Evolutionary conservation across 768 basidiomycete species (phyloP), one percentile per base, ranked within the genome.

Genomic region (Tulasnella sp.): DNA sequence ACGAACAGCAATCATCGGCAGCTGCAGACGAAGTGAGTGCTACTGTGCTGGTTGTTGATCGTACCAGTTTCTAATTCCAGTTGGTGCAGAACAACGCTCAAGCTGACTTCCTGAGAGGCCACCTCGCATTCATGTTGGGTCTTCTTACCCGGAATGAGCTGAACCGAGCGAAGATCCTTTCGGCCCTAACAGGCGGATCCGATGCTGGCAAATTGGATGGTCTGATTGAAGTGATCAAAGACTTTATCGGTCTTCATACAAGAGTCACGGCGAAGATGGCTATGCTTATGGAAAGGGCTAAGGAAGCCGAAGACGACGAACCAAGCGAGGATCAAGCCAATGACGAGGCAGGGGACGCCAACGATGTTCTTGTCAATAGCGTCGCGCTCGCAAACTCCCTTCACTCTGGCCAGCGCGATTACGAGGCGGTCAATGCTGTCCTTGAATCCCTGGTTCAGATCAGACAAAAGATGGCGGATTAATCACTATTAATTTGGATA

Each of bases 71-170:
- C 48, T 64, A 64, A 64, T 64, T 64, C 8, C 16, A 50, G 6
- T n/a, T 3, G 69, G n/a, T 14, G n/a, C 44, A 81, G 80, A 54
- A 18, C 75, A 34, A 50, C 37, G 76, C 82, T 5, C 82, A 84
- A 80, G 79, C 82, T 0, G 72, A 80, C 24, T 84, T 84, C 75
- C 88, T 96, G 9, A 89, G 90, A 22, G 93, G 93, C 0, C 94
- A 95, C 83, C 89, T 94, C 5, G 91, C 94, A 0, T 90, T 96
- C 9, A 89, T 96, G 6, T 89, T 96, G 74, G 94, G 89, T 12
- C 84, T 91, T 7, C 85, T 90, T 50, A 86, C 88, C 76, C 85
- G 85, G 54, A 83, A 85, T 54, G 84, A 85, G 37, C 64, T 84
- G 11, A 74, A 31, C 46, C 75, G 50, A 42, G 87, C 78, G 86